Base-by-base conservation (phyloP, 176 grass and related monocot species). In the Thinopyrum elongatum region DNA sequence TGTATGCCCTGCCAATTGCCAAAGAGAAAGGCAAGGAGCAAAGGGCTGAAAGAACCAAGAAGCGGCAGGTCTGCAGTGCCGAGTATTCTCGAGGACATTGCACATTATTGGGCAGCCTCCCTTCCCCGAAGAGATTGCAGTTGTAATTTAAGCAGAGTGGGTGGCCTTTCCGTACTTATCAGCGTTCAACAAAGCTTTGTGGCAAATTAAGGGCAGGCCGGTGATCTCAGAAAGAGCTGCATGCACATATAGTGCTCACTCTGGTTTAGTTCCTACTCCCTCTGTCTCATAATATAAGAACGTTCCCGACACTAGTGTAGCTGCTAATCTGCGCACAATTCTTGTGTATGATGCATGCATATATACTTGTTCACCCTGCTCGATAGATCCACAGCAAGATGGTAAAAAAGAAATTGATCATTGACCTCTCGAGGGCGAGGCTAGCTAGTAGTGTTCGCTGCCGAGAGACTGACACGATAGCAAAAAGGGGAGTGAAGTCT, bases 121-220 rank as follows among this genome's bases (percentile, higher is more conserved):
- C 67, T 80, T 80, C 84, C 84, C n/a, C 5, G 2, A 74, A 90
- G 57, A 23, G 67, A 74, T 67, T 67, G 84, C 33, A 9, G 66
- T 30, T 60, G 85, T 57, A 63, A 80, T 87, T 87, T 80, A 87
- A 84, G 67, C 70, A 10, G 35, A 76, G 85, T 84, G 10, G 79
- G 74, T 90, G 80, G 66, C 29, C 28, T 39, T 62, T 77, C 84
- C 84, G 84, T 87, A 81, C 51, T 49, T 70, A 65, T 49, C 83
- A 69, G 8, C 51, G 55, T 41, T 15, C 63, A 47, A 36, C 72
- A 87, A 82, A 89, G 65, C 15, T 85, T 70, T 79, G 57, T 81
- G 60, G 60, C 46, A 89, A 89, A 75, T 42, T 46, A 82, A 88
- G 47, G 62, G n/a, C 5, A 14, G 3, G 7, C 8, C 41, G 6